Evolutionary conservation across 176 grass and related monocot genomes (phyloP).

Genomic region (Bonia amplexicaulis): DNA sequence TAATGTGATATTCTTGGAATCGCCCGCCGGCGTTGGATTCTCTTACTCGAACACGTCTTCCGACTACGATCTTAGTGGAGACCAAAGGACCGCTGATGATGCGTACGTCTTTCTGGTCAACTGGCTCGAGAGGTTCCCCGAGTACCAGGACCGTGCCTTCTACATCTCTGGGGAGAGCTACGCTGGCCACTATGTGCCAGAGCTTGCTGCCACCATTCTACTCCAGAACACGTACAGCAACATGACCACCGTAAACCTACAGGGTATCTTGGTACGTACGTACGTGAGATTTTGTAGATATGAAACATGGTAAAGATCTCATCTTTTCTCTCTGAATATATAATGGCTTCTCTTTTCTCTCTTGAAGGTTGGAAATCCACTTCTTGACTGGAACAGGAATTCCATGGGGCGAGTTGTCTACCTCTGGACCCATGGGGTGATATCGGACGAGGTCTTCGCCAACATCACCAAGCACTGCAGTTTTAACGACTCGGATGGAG

Average conservation of each 20-base stretch:
- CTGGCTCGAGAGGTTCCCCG: constrained; percentile 39
- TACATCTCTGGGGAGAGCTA: constrained; percentile 66
- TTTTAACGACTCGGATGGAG: neutral
- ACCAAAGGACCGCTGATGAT: constrained; percentile 26
- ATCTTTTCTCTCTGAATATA: neutral
- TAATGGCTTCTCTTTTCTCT: neutral
- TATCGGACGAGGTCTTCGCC: constrained; percentile 29
- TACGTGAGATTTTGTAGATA: neutral
- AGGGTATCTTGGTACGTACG: constrained; percentile 44
- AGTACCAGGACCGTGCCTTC: constrained; percentile 40
- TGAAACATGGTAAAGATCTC: neutral
- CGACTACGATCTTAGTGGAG: constrained; percentile 28
- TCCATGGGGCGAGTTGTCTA: neutral
- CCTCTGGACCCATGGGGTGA: constrained; percentile 38
- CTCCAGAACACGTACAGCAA: constrained; percentile 29
- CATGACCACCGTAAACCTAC: constrained; percentile 29
- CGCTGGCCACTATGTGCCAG: constrained; percentile 41
- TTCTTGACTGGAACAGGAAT: constrained; percentile 14
- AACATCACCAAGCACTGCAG: constrained; percentile 39
- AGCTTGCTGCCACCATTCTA: constrained; percentile 43
- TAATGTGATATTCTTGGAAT: constrained; percentile 60
- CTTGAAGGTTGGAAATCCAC: constrained; percentile 43
- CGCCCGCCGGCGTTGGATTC: constrained; percentile 51
- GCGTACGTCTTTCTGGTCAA: constrained; percentile 34
- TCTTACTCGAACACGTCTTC: constrained; percentile 48